Evolutionary conservation across 2,329 filamentous ascomycete species (phyloP).

Genomic region (Cladosporium sp.): DNA sequence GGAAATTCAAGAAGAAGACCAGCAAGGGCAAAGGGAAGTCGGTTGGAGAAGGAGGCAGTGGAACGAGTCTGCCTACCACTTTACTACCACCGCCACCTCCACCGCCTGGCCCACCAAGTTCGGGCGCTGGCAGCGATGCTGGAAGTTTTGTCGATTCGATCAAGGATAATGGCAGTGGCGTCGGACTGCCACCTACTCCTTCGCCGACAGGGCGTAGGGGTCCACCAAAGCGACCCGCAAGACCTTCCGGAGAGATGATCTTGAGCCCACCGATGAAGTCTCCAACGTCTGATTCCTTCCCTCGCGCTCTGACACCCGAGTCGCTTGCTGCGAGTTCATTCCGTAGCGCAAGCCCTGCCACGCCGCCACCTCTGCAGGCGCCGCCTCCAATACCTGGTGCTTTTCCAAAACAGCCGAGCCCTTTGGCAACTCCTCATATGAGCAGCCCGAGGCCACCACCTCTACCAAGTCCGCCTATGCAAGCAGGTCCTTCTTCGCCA

Average conservation of each 20-base stretch:
- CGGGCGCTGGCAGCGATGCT: constrained; percentile 4
- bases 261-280: constrained; percentile 11
- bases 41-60: constrained; percentile 3
- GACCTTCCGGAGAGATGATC: constrained; percentile 19
- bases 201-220: constrained; percentile 15
- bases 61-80: constrained; percentile 3
- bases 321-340: constrained; percentile 4
- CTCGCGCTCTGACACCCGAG: constrained; percentile 8
- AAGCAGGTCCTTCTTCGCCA: not conserved
- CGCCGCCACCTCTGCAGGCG: not conserved
- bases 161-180: not conserved
- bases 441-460: constrained; percentile 7
- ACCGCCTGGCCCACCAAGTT: constrained; percentile 1
- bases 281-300: constrained; percentile 4
- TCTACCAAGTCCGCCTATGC: constrained; percentile 1
- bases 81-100: constrained; percentile 7
- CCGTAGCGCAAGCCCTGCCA: constrained; percentile 9
- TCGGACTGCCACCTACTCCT: too few species aligned
- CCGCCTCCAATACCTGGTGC: constrained; percentile 7
- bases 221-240: constrained; percentile 21
- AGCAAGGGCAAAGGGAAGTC: constrained; percentile 1
- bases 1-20: constrained; percentile 8
- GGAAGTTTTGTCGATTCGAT: constrained; percentile 8
- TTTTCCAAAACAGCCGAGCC: not conserved
- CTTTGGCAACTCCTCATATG: not conserved